phyloP scores from a whole-genome alignment of 768 basidiomycete species.

The Calocybe cyanea region DNA sequence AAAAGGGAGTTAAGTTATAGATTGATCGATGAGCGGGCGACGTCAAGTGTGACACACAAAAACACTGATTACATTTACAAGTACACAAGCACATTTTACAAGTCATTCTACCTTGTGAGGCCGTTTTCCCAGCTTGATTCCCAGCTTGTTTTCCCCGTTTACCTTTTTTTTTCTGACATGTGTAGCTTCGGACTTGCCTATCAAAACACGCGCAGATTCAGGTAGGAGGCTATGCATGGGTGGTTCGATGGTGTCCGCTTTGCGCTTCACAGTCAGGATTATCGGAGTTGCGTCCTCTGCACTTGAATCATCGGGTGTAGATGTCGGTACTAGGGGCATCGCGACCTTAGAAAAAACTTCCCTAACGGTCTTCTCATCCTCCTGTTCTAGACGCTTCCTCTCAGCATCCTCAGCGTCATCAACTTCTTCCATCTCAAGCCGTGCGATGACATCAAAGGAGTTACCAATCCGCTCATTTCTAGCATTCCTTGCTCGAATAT shows the following conservation, averaged over 20 bases:
- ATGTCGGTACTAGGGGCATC: slow-evolving; percentile 27
- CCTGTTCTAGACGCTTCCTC: slow-evolving; percentile 72
- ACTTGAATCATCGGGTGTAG: slow-evolving; percentile 11
- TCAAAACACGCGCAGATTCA: slow-evolving; percentile 57
- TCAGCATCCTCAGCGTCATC: slow-evolving; percentile 77
- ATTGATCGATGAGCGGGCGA: not conserved
- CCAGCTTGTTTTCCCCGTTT: slow-evolving; percentile 58
- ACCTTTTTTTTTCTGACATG: slow-evolving; percentile 55
- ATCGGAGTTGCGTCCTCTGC: slow-evolving; percentile 16
- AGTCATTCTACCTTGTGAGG: slow-evolving; percentile 17
- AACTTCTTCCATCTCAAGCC: slow-evolving; percentile 62
- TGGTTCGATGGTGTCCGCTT: slow-evolving; percentile 78
- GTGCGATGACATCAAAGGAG: slow-evolving; percentile 61
- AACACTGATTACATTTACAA: slow-evolving; percentile 3
- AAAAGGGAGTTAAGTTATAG: not conserved
- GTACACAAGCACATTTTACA: not conserved
- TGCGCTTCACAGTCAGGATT: slow-evolving; percentile 77
- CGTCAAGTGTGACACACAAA: slow-evolving; percentile 8
- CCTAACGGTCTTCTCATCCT: slow-evolving; percentile 88
- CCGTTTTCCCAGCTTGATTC: slow-evolving; percentile 72
- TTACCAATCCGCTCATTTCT: slow-evolving; percentile 85
- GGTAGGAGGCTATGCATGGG: slow-evolving; percentile 65
- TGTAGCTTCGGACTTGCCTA: slow-evolving; percentile 42
- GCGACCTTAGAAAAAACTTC: slow-evolving; percentile 78
- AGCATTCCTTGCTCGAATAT: slow-evolving; percentile 82